Evolutionary conservation across 208 protist genomes (phyloP).

Genomic region (Trypanosoma congolense): DNA sequence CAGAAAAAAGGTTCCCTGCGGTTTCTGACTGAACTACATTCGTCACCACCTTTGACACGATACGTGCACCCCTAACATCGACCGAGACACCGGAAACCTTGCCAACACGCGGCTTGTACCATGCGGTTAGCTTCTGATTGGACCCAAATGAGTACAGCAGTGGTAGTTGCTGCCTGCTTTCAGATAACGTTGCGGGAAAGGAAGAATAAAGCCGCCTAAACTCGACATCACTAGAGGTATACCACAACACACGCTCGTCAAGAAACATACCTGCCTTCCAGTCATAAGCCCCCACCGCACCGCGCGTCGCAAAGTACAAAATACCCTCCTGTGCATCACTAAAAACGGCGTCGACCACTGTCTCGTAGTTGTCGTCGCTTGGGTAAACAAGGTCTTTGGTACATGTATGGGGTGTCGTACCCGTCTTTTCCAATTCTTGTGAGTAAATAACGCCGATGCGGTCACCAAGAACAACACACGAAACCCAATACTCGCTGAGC

Average conservation of each 20-base stretch:
- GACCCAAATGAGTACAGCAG: conserved; percentile 76
- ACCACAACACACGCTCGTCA: conserved; percentile 72
- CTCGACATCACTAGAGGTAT: conserved; percentile 47
- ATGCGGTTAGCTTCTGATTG: conserved; percentile 71
- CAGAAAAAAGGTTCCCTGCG: conserved; percentile 45
- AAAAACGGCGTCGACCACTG: conserved; percentile 75
- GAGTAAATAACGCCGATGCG: conserved; percentile 48
- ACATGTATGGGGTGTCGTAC: conserved; percentile 1
- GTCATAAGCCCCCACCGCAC: conserved; percentile 71
- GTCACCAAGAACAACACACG: conserved; percentile 60
- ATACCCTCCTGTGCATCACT: conserved; percentile 71
- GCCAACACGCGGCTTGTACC: conserved; percentile 45
- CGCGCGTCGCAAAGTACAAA: conserved; percentile 67
- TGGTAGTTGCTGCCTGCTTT: conserved; percentile 24
- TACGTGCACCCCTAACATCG: conserved; percentile 69
- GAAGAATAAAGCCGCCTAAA: conserved; percentile 76
- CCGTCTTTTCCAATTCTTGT: conserved; percentile 13
- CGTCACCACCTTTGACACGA: conserved; percentile 46
- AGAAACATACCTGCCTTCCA: conserved; percentile 66
- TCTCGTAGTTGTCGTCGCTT: conserved; percentile 47
- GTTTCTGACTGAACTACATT: conserved; percentile 62
- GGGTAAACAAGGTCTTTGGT: conserved; percentile 70
- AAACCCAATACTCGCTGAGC: conserved; percentile 33
- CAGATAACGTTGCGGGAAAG: conserved; percentile 17
- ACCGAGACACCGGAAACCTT: conserved; percentile 44